Evolutionary conservation across 768 basidiomycete genomes (phyloP).

Genomic region (Fibroporia radiculosa): DNA sequence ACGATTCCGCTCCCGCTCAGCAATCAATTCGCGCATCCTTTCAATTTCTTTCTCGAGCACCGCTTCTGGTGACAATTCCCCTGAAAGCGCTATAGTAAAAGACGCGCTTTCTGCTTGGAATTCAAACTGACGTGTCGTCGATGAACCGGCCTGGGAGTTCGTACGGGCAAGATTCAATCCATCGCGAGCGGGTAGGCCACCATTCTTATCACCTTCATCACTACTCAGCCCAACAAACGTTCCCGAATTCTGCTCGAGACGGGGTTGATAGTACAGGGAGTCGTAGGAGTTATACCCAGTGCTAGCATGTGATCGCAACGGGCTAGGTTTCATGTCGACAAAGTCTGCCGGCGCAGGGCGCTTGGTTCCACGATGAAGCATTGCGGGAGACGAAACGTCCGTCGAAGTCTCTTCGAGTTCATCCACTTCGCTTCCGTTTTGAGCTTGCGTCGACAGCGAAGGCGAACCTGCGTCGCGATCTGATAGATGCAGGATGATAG

Average conservation of each 20-base stretch:
- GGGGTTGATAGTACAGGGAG: conserved; percentile 5
- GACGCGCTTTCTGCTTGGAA: conserved; percentile 9
- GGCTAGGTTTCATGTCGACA: conserved; percentile 54
- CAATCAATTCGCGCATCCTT: conserved; percentile 65
- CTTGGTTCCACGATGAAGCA: conserved; percentile 44
- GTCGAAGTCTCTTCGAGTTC: too few relatives aligned
- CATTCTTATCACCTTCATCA: neutral
- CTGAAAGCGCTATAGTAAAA: conserved; percentile 8
- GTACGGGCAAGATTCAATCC: neutral
- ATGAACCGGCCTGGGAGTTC: neutral
- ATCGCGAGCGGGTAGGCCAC: neutral
- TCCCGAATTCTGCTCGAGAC: conserved; percentile 32
- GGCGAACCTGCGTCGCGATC: too few relatives aligned
- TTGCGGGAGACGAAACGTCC: neutral
- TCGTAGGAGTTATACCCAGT: conserved; percentile 15
- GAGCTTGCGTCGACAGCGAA: too few relatives aligned
- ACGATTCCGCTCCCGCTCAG: conserved; percentile 46
- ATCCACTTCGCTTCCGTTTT: too few relatives aligned
- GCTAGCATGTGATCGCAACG: conserved; percentile 22
- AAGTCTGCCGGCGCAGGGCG: conserved; percentile 83
- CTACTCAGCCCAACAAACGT: conserved; percentile 54
- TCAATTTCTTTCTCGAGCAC: conserved; percentile 65
- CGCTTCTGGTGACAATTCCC: conserved; percentile 29
- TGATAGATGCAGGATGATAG: too few relatives aligned
- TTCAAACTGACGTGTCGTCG: neutral